Conservation (phyloP, 208 protist species). For the Trypanosoma avium region DNA sequence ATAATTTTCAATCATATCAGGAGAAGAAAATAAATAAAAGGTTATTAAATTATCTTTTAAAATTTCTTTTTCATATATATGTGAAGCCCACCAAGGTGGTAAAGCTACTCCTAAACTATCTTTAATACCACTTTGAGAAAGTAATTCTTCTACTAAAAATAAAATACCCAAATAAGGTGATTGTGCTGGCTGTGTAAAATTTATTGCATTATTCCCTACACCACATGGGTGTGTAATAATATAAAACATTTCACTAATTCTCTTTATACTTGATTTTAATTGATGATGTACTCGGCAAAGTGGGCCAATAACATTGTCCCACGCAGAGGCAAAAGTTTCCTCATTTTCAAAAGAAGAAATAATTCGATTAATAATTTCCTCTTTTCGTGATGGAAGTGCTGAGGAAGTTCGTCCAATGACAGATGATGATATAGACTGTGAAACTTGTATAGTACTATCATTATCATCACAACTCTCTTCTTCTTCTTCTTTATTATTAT, state of each 20-base stretch:
- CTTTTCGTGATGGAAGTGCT: slow-evolving; percentile 46
- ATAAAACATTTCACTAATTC: slow-evolving; percentile 49
- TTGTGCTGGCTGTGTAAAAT: not conserved
- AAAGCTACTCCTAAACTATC: not conserved
- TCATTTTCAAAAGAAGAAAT: slow-evolving; percentile 18
- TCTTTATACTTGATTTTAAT: slow-evolving; percentile 29
- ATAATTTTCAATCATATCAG: slow-evolving; percentile 27
- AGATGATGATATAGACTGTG: not conserved
- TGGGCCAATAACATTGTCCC: slow-evolving; percentile 52
- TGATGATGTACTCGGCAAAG: slow-evolving; percentile 39
- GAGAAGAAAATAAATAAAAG: slow-evolving; percentile 19
- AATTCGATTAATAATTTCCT: slow-evolving; percentile 45
- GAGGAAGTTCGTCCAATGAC: not conserved
- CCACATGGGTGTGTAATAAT: slow-evolving; percentile 26
- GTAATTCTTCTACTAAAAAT: slow-evolving; percentile 8
- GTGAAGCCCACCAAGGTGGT: slow-evolving; percentile 16
- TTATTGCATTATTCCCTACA: slow-evolving; percentile 1
- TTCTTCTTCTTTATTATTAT: not conserved
- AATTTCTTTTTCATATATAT: not conserved
- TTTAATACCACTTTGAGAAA: not conserved
- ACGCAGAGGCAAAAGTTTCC: slow-evolving; percentile 32
- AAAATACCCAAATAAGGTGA: slow-evolving; percentile 9
- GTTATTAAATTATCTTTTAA: not conserved
- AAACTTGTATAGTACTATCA: not conserved
- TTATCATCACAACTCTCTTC: not conserved